Conservation (phyloP, 2,329 filamentous ascomycete genomes). For the Penicillium sp. region DNA sequence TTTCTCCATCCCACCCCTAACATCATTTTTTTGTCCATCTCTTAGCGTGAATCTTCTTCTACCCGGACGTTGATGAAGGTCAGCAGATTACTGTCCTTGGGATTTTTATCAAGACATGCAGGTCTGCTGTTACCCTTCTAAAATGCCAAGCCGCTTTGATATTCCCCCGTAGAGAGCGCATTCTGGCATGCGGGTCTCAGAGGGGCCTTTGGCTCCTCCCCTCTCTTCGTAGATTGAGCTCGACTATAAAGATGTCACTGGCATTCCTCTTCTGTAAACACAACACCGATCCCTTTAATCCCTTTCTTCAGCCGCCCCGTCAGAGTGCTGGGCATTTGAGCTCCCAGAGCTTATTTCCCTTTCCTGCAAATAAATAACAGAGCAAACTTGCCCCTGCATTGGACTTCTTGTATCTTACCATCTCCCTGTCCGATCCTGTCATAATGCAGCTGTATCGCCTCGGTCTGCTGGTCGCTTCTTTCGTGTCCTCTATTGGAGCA, state of each 20-base stretch:
- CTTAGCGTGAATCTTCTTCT: slow-evolving; percentile 8
- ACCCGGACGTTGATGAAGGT: slow-evolving; percentile 13
- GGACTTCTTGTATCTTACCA: slow-evolving; percentile 17
- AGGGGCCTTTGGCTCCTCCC: slow-evolving; percentile 7
- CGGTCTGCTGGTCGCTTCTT: slow-evolving; percentile 21
- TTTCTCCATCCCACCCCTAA: slow-evolving; percentile 2
- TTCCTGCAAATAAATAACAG: slow-evolving; percentile 15
- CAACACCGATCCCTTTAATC: slow-evolving; percentile 22
- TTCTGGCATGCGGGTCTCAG: slow-evolving; percentile 22
- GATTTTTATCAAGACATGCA: slow-evolving; percentile 11
- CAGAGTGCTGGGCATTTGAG: slow-evolving; percentile 3
- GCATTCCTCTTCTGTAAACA: slow-evolving; percentile 30
- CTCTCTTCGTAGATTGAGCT: slow-evolving; percentile 19
- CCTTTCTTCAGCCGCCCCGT: slow-evolving; percentile 7
- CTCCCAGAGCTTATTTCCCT: slow-evolving; percentile 4
- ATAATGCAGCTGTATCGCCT: slow-evolving; percentile 31
- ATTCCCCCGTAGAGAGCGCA: slow-evolving; percentile 13
- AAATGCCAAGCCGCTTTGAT: slow-evolving; percentile 12
- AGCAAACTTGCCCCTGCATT: slow-evolving; percentile 18
- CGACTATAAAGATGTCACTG: slow-evolving; percentile 26
- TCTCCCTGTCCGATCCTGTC: slow-evolving; percentile 8
- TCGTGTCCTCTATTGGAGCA: slow-evolving; percentile 23
- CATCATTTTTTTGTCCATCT: neutral
- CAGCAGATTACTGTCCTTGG: slow-evolving; percentile 18
- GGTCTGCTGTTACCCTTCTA: slow-evolving; percentile 18